Percentiles rank a stretch among this genome's conserved stretches.
phyloP scores from a whole-genome alignment of 768 basidiomycete species.

The Kwoniella sp. region DNA sequence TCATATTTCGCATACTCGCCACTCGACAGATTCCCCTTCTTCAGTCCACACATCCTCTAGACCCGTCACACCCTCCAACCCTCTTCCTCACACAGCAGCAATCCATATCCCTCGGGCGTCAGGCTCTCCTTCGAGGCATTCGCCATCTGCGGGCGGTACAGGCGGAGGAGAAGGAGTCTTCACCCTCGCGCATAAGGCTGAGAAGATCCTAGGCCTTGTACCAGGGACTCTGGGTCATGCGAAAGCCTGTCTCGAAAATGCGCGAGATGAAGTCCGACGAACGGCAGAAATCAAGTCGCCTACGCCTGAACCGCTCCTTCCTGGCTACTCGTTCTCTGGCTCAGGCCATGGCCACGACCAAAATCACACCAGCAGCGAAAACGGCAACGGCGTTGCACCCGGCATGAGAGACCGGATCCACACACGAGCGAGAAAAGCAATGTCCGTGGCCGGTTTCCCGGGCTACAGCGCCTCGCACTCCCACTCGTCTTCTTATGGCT shows the following conservation, averaged over 20 bases:
- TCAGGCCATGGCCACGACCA: background rate
- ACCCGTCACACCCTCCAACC: slow-evolving; percentile 38
- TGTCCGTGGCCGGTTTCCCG: slow-evolving; percentile 15
- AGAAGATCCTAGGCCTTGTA: slow-evolving; percentile 41
- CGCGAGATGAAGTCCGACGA: slow-evolving; percentile 42
- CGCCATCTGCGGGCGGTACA: background rate
- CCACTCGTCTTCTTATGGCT: background rate
- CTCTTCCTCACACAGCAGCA: background rate
- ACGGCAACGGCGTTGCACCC: background rate
- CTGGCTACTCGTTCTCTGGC: background rate
- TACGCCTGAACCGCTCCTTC: background rate
- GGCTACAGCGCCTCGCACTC: background rate
- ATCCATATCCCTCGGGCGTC: background rate
- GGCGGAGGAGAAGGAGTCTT: slow-evolving; percentile 13
- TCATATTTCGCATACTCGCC: background rate
- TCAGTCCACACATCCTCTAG: slow-evolving; percentile 37
- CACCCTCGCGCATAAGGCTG: slow-evolving; percentile 41
- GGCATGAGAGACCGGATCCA: slow-evolving; percentile 6
- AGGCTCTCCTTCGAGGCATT: background rate
- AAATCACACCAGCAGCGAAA: background rate
- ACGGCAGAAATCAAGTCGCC: slow-evolving; percentile 6
- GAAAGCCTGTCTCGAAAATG: slow-evolving; percentile 43
- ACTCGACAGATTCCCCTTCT: slow-evolving; percentile 36
- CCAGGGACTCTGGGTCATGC: slow-evolving; percentile 48
- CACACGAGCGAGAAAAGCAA: slow-evolving; percentile 24